Evolutionary conservation across 306 rosid species (phyloP), one percentile per base, ranked within the genome.

Genomic region (Begonia fuchsioides): DNA sequence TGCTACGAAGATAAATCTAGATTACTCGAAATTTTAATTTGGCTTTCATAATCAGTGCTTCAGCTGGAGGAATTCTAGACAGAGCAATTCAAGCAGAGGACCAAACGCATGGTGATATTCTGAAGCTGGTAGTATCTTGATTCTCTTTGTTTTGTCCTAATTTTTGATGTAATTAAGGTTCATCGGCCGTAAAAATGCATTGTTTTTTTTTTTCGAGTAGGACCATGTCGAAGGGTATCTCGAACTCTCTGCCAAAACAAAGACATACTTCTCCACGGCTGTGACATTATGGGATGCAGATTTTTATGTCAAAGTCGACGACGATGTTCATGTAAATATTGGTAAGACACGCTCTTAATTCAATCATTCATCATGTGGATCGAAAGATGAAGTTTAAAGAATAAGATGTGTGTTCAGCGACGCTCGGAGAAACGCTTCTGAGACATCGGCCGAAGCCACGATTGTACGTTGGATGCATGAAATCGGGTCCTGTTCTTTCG

Each of bases 31-130:
- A 26, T 26, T 26, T 26, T 26, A 26, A 26, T 26, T 26, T 26
- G 35, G 5, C 35, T 11, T 13, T 47, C 49, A 63, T 58, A 62
- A 60, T 35, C 50, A 92, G 99, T 73, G 94, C 99, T 70, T 79
- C 99, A 49, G 77, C 99, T 12, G 99, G 99, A 46, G 96, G 99
- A 56, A 92, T 92, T 57, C 75, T 85, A 16, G 99, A 92, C 54
- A 82, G 99, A 77, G 96, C 99, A 52, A 64, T 92, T 67, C 96
- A 86, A 73, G 99, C 96, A 47, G 96, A 92, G 76, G 96, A 80
- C 76, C 69, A 50, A 69, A 92, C 82, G 73, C 94, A 92, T 60
- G 98, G 98, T 59, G 98, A 86, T 69, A 61, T 92, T 52, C 69
- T 92, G 70, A 82, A 92, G 71, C 94, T 92, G 99, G 99, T 92